A percentile compares a stretch with the other conserved stretches of the same genome.
Evolutionary conservation across 805 yeast species (phyloP).

Genomic region (Jamesozyma lodderae): DNA sequence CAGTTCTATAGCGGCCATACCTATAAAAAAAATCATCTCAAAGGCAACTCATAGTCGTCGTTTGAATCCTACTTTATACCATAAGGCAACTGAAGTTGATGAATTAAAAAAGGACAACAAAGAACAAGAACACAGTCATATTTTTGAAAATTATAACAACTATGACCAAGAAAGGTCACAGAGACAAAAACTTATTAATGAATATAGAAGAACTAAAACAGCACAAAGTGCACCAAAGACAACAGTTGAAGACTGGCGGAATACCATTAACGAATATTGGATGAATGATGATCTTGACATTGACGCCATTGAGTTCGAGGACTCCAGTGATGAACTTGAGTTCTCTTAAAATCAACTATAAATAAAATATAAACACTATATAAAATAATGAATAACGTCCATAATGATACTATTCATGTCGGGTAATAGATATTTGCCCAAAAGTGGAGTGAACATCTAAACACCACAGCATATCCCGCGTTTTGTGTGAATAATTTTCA

Average conservation of each 20-base stretch:
- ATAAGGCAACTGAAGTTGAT: not conserved
- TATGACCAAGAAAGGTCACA: slow-evolving; percentile 3
- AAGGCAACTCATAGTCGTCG: slow-evolving; percentile 2
- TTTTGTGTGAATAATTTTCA: too few relatives aligned
- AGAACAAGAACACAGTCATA: not conserved
- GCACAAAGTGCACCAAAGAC: slow-evolving; percentile 2
- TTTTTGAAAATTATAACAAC: slow-evolving; percentile 4
- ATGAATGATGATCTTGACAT: slow-evolving; percentile 17
- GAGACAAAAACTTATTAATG: not conserved
- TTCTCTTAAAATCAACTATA: too few relatives aligned
- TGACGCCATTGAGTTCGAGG: slow-evolving; percentile 25
- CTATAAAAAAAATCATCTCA: not conserved
- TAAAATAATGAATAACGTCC: too few relatives aligned
- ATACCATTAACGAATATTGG: slow-evolving; percentile 17
- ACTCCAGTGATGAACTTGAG: slow-evolving; percentile 25
- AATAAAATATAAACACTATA: too few relatives aligned
- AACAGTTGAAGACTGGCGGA: slow-evolving; percentile 13
- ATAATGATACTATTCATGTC: too few relatives aligned
- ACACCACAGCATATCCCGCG: too few relatives aligned
- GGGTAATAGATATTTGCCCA: too few relatives aligned
- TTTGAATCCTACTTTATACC: slow-evolving; percentile 7
- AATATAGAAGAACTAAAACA: too few relatives aligned
- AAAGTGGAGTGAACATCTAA: too few relatives aligned
- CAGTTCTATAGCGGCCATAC: not conserved
- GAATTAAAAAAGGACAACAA: not conserved